These are phyloP conservation scores for Hypocreales sp. DNA, from an alignment of 2,329 filamentous ascomycete genomes.

Conservation along the genomic window DNA sequence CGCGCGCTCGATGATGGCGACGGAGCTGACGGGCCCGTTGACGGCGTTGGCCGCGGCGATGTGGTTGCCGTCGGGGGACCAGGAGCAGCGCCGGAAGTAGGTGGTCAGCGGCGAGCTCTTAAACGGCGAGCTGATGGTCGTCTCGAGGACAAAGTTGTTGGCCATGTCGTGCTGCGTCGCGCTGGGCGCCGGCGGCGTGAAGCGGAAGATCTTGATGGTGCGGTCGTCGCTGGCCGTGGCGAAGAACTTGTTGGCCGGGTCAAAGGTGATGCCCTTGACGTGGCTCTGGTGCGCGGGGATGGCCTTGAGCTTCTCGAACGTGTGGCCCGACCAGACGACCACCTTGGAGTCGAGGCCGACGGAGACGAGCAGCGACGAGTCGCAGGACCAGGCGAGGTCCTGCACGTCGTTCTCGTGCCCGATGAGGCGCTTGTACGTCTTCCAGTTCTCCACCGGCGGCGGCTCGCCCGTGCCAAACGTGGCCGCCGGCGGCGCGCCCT, in stretches of 20 bases:
- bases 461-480: slow-evolving; percentile 84
- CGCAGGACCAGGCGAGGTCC: slow-evolving; percentile 90
- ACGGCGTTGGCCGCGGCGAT: slow-evolving; percentile 95
- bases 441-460: slow-evolving; percentile 94
- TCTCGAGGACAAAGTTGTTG: slow-evolving; percentile 90
- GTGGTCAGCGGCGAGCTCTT: slow-evolving; percentile 86
- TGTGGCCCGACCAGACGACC: slow-evolving; percentile 95
- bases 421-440: slow-evolving; percentile 81
- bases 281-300: slow-evolving; percentile 88
- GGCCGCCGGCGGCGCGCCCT: slow-evolving; percentile 62
- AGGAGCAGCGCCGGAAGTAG: slow-evolving; percentile 91
- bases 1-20: slow-evolving; percentile 85
- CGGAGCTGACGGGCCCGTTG: slow-evolving; percentile 92
- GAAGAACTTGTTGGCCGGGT: slow-evolving; percentile 98
- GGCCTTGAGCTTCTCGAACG: slow-evolving; percentile 95
- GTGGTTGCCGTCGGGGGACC: slow-evolving; percentile 94
- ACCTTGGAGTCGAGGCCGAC: slow-evolving; percentile 96
- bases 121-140: slow-evolving; percentile 80
- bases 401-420: slow-evolving; percentile 98
- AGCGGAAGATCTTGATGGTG: slow-evolving; percentile 91
- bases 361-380: slow-evolving; percentile 89
- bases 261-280: slow-evolving; percentile 97
- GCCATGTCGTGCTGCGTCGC: slow-evolving; percentile 89
- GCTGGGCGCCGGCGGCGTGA: slow-evolving; percentile 80
- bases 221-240: slow-evolving; percentile 95